Evolutionary conservation across 352 stramenopile species (phyloP).

Genomic region (Phytophthora vignae): DNA sequence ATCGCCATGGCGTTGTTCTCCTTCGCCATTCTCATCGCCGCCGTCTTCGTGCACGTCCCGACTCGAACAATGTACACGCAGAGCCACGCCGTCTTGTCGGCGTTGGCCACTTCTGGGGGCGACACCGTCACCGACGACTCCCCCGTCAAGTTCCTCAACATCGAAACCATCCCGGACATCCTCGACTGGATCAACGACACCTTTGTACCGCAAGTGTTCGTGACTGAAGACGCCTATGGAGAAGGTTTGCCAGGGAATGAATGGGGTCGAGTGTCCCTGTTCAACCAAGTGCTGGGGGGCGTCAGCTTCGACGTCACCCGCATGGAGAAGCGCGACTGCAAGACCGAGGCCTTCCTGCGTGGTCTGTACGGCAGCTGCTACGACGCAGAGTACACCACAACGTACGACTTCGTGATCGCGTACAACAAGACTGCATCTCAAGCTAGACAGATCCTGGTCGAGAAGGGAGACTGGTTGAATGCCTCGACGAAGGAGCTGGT

Average conservation of each 20-base stretch:
- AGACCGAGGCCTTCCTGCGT: constrained; percentile 26
- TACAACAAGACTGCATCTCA: constrained; percentile 2
- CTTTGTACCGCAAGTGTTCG: constrained; percentile 49
- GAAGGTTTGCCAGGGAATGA: constrained; percentile 28
- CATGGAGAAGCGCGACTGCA: constrained; percentile 20
- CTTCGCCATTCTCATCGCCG: constrained; percentile 46
- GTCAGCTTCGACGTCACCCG: constrained; percentile 35
- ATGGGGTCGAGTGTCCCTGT: constrained; percentile 35
- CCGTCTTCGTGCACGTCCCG: constrained; percentile 50
- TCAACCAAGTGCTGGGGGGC: constrained; percentile 48
- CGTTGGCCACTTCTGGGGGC: constrained; percentile 40
- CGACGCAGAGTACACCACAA: constrained; percentile 19
- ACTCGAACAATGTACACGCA: constrained; percentile 36
- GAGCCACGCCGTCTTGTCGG: constrained; percentile 30
- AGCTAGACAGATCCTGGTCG: not conserved
- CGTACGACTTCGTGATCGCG: constrained; percentile 9
- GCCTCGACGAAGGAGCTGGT: constrained; percentile 24
- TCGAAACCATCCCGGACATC: constrained; percentile 36
- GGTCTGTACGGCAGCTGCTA: constrained; percentile 46
- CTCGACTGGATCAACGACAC: constrained; percentile 52
- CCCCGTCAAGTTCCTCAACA: constrained; percentile 50
- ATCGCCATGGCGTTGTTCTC: constrained; percentile 38
- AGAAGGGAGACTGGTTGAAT: constrained; percentile 14
- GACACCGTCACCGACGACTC: constrained; percentile 48
- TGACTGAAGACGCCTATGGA: constrained; percentile 48